Percentiles rank a stretch among this genome's conserved stretches.
Evolutionary conservation across 805 yeast species (phyloP).

Genomic region (Candida succiphila): DNA sequence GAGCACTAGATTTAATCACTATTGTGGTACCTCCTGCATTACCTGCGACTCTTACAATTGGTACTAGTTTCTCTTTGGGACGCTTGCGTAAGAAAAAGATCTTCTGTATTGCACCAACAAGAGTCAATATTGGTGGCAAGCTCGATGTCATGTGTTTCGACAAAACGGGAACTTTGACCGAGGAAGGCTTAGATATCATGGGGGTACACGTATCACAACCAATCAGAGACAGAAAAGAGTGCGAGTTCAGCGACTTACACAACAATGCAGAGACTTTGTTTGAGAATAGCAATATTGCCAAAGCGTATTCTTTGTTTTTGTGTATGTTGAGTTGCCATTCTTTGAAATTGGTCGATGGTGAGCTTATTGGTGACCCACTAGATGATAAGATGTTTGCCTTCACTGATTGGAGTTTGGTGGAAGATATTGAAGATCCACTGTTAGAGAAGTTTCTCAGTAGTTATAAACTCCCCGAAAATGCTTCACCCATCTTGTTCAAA

Average conservation of each 20-base stretch:
- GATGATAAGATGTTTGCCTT: conserved; percentile 92
- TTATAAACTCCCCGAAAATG: conserved; percentile 26
- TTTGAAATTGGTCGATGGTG: conserved; percentile 66
- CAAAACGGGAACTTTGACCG: conserved; percentile 95
- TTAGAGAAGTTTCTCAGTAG: conserved; percentile 12
- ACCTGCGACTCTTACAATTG: conserved; percentile 95
- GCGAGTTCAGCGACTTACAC: conserved; percentile 16
- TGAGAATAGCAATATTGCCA: conserved; percentile 3
- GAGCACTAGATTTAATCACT: conserved; percentile 91
- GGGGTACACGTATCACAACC: conserved; percentile 33
- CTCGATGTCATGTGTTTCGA: conserved; percentile 87
- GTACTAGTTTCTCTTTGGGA: conserved; percentile 84
- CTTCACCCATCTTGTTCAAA: conserved; percentile 39
- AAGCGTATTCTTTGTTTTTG: conserved; percentile 23
- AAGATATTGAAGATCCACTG: conserved; percentile 36
- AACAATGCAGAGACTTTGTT: conserved; percentile 8
- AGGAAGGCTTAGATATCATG: conserved; percentile 88
- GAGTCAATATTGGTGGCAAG: conserved; percentile 95
- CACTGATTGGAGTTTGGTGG: conserved; percentile 67
- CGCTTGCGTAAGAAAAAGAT: conserved; percentile 61
- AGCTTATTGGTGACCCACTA: conserved; percentile 85
- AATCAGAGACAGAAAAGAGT: conserved; percentile 16
- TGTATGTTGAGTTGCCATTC: conserved; percentile 82
- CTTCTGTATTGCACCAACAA: conserved; percentile 88
- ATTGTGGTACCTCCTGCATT: conserved; percentile 98